phyloP scores from a whole-genome alignment of 108 stramenopile genomes.

The Nitzschia palea region DNA sequence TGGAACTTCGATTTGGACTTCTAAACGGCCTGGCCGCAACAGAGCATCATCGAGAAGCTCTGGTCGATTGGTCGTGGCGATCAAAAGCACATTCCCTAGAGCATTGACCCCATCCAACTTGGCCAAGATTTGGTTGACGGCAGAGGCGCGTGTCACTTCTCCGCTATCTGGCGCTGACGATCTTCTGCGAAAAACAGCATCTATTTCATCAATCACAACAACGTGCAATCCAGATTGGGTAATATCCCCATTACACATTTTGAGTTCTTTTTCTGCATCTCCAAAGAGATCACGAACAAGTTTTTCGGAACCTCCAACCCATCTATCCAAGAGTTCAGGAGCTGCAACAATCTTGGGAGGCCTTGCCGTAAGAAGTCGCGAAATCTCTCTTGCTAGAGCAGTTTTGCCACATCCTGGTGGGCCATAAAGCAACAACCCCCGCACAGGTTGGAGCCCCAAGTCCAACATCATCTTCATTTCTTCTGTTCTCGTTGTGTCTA shows the following conservation, averaged over 20 bases:
- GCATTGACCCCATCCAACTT: conserved; percentile 81
- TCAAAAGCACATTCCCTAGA: conserved; percentile 84
- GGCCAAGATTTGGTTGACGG: conserved; percentile 80
- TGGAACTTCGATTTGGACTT: conserved; percentile 87
- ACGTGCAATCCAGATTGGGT: conserved; percentile 84
- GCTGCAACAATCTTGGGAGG: conserved; percentile 92
- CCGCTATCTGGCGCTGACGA: conserved; percentile 70
- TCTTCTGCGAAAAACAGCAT: conserved; percentile 89
- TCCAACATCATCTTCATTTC: conserved; percentile 85
- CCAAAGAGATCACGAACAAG: conserved; percentile 91
- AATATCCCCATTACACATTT: conserved; percentile 68
- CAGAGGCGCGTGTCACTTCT: conserved; percentile 77
- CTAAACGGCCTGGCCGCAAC: conserved; percentile 90
- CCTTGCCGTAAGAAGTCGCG: conserved; percentile 80
- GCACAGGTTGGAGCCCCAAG: conserved; percentile 85
- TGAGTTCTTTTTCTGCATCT: conserved; percentile 91
- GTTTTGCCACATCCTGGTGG: conserved; percentile 94
- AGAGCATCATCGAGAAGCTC: conserved; percentile 93
- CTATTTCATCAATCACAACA: conserved; percentile 97
- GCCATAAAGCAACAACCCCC: conserved; percentile 74
- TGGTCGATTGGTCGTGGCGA: conserved; percentile 95
- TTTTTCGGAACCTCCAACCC: conserved; percentile 92
- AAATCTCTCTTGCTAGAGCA: conserved; percentile 89
- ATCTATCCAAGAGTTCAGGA: conserved; percentile 96
- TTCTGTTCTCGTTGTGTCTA: conserved; percentile 11